Evolutionary conservation across 768 basidiomycete genomes (phyloP).

Genomic region (Lentinula edodes): DNA sequence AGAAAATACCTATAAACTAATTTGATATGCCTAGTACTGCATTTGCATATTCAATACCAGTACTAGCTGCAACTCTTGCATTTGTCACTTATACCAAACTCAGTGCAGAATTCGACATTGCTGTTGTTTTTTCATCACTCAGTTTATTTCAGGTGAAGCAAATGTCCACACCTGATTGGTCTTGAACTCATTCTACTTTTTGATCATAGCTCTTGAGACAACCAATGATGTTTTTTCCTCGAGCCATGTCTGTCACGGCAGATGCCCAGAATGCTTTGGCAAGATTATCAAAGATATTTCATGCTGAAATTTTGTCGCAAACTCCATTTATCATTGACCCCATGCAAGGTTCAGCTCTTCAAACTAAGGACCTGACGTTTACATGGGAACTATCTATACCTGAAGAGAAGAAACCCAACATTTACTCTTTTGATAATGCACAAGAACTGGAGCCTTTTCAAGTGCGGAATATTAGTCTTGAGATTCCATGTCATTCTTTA

Average conservation of each 20-base stretch:
- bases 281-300: slow-evolving; percentile 45
- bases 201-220: slow-evolving; percentile 51
- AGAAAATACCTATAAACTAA: too few species aligned
- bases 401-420: background rate
- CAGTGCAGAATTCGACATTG: slow-evolving; percentile 52
- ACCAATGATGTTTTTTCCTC: slow-evolving; percentile 65
- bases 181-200: background rate
- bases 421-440: background rate
- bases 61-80: slow-evolving; percentile 59
- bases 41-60: slow-evolving; percentile 53
- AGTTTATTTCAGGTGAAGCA: slow-evolving; percentile 47
- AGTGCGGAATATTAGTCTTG: slow-evolving; percentile 44
- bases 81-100: slow-evolving; percentile 62
- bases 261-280: slow-evolving; percentile 61
- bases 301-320: slow-evolving; percentile 45
- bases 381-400: slow-evolving; percentile 47
- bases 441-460: slow-evolving; percentile 32
- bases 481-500: slow-evolving; percentile 51
- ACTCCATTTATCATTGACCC: slow-evolving; percentile 38
- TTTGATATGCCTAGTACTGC: slow-evolving; percentile 31
- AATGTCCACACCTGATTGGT: background rate
- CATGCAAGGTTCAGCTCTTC: slow-evolving; percentile 40
- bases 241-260: slow-evolving; percentile 53
- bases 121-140: slow-evolving; percentile 65
- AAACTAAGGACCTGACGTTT: slow-evolving; percentile 53